phyloP scores from a whole-genome alignment of 2,329 filamentous ascomycete genomes.

The Didymellaceae sp. region DNA sequence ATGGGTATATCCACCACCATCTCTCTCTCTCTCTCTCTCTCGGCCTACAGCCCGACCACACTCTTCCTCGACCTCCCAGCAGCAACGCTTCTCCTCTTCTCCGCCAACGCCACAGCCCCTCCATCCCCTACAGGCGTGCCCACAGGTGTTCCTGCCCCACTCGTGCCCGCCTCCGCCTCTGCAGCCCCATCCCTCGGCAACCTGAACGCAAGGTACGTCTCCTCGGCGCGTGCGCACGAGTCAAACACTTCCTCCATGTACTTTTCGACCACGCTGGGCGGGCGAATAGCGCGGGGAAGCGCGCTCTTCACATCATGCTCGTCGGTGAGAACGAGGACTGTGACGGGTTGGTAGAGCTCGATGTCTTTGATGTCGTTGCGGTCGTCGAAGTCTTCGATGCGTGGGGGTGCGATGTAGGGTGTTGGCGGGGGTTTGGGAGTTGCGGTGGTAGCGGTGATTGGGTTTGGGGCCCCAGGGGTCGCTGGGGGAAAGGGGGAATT shows the following conservation, averaged over 20 bases:
- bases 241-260: constrained; percentile 58
- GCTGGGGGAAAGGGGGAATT: constrained; percentile 15
- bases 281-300: constrained; percentile 62
- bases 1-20: no score
- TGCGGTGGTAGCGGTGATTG: neutral
- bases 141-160: constrained; percentile 22
- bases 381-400: constrained; percentile 48
- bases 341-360: constrained; percentile 74
- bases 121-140: constrained; percentile 19
- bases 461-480: constrained; percentile 1
- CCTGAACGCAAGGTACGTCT: constrained; percentile 62
- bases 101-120: neutral
- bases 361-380: constrained; percentile 54
- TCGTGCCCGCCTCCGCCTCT: constrained; percentile 6
- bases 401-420: constrained; percentile 35
- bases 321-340: constrained; percentile 62
- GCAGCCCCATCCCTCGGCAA: constrained; percentile 53
- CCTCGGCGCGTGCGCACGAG: constrained; percentile 61
- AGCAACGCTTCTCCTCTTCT: constrained; percentile 9
- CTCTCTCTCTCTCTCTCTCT: no score
- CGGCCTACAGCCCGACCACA: neutral
- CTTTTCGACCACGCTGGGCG: constrained; percentile 45
- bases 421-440: constrained; percentile 24
- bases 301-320: constrained; percentile 61
- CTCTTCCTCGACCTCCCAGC: constrained; percentile 9